Base-by-base conservation (phyloP, 2,329 filamentous ascomycete species). In the Hypoxylon sp. region DNA sequence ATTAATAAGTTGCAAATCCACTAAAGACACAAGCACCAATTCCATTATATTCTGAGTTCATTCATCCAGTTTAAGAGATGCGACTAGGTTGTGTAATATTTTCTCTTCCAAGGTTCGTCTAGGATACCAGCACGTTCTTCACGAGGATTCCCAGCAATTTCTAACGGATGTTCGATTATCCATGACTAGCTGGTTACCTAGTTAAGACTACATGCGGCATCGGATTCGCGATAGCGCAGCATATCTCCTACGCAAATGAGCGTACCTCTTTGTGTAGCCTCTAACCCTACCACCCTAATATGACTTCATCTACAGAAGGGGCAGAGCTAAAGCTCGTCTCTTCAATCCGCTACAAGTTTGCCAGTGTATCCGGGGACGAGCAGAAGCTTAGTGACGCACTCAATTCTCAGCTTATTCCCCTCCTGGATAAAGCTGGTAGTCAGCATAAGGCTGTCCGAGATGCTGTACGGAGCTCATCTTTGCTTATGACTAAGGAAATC, bases 361-460 rank as follows among this genome's bases (percentile, higher is more conserved):
- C 78, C 8, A 74, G 71, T 50, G 74, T 75, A 10, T 92, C 94
- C 29, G 92, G 94, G 73, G 91, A 94, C 56, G 95, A 98, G 78
- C 85, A 89, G 70, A 97, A 95, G 81, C 87, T 99, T 1, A 89
- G 95, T 78, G 83, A 89, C 24, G 84, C 96, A 14, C 85, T 99
- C 17, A 89, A 92, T 75, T 90, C 88, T 46, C 98, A 95, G 77
- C 85, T 99, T 26, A 84, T 92, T 3, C 92, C 95, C 0, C 82
- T 98, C 10, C 86, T 99, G 2, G 85, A 98, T 64, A 98, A 98
- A 78, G 89, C 97, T 33, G 90, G 87, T 33, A 98, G 94, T 52
- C 92, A 94, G 24, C 89, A 94, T 80, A 86, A 89, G 55, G 86
- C 89, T 48, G 96, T 98, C 29, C 89, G 95, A 74, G 91, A 79